Evolutionary conservation across 257 asterid genomes (phyloP).

Genomic region (Nicotiana otophora): DNA sequence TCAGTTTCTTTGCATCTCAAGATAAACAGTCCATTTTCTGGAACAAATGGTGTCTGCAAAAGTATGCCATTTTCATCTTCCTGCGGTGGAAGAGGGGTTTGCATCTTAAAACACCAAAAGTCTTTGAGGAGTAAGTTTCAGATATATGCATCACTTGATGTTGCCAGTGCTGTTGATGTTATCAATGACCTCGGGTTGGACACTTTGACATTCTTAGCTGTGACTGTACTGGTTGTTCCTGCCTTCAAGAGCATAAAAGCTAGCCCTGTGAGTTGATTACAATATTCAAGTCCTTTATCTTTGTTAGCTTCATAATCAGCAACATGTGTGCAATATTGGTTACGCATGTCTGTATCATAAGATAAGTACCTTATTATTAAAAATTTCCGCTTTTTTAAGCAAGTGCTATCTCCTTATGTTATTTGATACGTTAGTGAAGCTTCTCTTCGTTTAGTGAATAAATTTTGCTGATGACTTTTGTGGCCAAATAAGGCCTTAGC

Average conservation of each 20-base stretch:
- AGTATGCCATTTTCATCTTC: slow-evolving; percentile 27
- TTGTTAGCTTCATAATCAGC: background rate
- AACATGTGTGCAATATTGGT: background rate
- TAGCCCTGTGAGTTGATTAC: slow-evolving; percentile 78
- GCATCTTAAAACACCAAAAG: slow-evolving; percentile 24
- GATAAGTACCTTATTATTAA: background rate
- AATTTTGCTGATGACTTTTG: background rate
- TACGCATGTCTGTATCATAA: background rate
- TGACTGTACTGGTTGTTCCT: slow-evolving; percentile 91
- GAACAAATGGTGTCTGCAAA: slow-evolving; percentile 37
- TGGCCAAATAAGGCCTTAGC: background rate
- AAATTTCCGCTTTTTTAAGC: background rate
- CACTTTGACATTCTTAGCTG: slow-evolving; percentile 86
- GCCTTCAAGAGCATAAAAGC: slow-evolving; percentile 81
- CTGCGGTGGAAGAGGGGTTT: slow-evolving; percentile 30
- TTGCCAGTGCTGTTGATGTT: slow-evolving; percentile 85
- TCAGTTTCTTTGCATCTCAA: slow-evolving; percentile 26
- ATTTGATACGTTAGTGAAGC: background rate
- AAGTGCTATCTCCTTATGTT: background rate
- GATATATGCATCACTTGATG: slow-evolving; percentile 60
- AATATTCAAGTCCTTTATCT: background rate
- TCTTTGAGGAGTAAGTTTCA: slow-evolving; percentile 32
- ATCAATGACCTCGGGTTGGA: slow-evolving; percentile 92
- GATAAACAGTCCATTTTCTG: slow-evolving; percentile 26
- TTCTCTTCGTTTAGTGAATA: background rate